Evolutionary conservation across 2,329 filamentous ascomycete species (phyloP), one percentile per base, ranked within the genome.

Genomic region (Ilyonectria robusta): DNA sequence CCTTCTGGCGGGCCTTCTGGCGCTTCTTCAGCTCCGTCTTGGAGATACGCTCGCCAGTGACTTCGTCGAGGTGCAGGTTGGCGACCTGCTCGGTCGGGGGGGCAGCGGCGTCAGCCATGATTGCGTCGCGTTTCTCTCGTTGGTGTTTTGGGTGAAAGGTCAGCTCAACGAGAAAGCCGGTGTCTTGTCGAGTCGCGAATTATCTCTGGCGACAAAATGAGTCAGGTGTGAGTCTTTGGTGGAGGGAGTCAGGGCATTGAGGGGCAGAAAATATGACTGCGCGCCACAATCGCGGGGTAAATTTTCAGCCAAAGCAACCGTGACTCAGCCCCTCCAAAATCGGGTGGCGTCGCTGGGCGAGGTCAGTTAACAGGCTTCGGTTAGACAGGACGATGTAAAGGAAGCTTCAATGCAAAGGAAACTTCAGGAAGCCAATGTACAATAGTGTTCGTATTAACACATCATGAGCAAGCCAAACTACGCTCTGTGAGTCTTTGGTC

Each of bases 1-100:
- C 94, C 82, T 89, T 91, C 82, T 95, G 90, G 73, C 95, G 92
- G 79, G 92, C 88, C 93, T 99, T 99, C 85, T 95, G 90, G 78
- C 95, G 91, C 86, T 94, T 95, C 94, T 99, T 99, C 81, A 98
- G 86, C 84, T 95, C 92, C 17, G 91, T 89, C 90, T 95, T 95
- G 84, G 93, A 95, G 68, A 92, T 80, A 81, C 83, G 91, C 85
- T 99, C 96, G 77, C 96, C 96, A 15, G 96, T 98, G 71, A 95
- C 94, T 78, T 97, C 94, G 81, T 99, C 96, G 57, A 96, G 89
- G 81, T 95, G 88, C 74, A 97, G 87, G 84, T 95, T 94, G 78
- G 88, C 88, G 72, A 91, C 81, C 71, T 88, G 87, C 70, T 84
- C 84, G 60, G 84, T 83, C 51, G 83, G 74, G 50, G 74, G 74